Evolutionary conservation across 805 yeast genomes (phyloP).

Genomic region (Metschnikowia lachancei): DNA sequence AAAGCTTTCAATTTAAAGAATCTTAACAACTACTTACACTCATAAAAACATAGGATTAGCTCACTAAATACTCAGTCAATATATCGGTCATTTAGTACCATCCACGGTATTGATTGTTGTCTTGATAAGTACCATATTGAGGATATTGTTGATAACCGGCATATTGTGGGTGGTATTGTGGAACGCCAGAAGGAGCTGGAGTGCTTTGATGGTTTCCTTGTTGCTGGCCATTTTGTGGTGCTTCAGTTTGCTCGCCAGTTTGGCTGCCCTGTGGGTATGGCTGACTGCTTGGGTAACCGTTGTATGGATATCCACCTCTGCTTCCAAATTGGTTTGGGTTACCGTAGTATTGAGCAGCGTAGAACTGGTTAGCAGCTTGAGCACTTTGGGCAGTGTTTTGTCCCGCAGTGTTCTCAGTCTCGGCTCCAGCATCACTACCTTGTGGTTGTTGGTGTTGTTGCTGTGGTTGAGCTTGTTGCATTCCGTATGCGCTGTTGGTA

Average conservation of each 20-base stretch:
- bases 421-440: conserved; percentile 15
- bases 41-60: background rate
- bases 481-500: conserved; percentile 16
- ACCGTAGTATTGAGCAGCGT: conserved; percentile 20
- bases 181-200: conserved; percentile 17
- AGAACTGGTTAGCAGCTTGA: conserved; percentile 20
- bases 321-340: conserved; percentile 23
- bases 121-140: conserved; percentile 46
- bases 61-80: background rate
- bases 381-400: conserved; percentile 16
- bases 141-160: conserved; percentile 49
- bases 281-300: conserved; percentile 21
- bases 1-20: background rate
- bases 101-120: conserved; percentile 42
- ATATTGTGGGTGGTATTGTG: conserved; percentile 39
- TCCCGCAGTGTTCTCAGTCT: conserved; percentile 14
- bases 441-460: conserved; percentile 23
- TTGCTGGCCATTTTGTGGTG: conserved; percentile 25
- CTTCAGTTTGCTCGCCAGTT: conserved; percentile 19
- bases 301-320: conserved; percentile 24
- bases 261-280: conserved; percentile 20
- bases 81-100: conserved; percentile 36
- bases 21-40: conserved; percentile 5
- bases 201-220: conserved; percentile 25
- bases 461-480: conserved; percentile 24